A percentile compares a stretch with the other conserved stretches of the same genome.
Conservation (phyloP, 2,329 filamentous ascomycete genomes). For the Coniella vitis region DNA sequence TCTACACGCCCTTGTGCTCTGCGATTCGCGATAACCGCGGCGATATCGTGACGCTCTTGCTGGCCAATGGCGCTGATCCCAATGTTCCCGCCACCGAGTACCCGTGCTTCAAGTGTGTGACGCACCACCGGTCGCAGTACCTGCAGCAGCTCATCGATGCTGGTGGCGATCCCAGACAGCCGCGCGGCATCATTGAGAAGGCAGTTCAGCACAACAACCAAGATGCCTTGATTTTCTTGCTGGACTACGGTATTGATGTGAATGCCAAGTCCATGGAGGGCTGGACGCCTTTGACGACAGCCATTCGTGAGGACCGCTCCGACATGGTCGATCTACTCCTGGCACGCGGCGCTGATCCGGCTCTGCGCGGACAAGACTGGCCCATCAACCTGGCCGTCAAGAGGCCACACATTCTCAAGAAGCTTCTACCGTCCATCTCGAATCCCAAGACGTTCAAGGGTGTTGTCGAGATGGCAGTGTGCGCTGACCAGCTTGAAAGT, state of each 20-base stretch:
- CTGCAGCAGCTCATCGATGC: constrained; percentile 53
- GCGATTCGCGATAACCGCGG: constrained; percentile 59
- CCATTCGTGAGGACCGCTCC: constrained; percentile 52
- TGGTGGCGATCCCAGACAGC: constrained; percentile 50
- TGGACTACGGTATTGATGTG: constrained; percentile 52
- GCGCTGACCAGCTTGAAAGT: constrained; percentile 59
- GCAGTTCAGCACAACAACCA: constrained; percentile 56
- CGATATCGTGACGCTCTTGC: constrained; percentile 55
- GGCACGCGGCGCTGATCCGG: constrained; percentile 52
- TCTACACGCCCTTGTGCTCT: constrained; percentile 62
- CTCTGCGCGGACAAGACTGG: constrained; percentile 61
- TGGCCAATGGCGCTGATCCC: constrained; percentile 51
- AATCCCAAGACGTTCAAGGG: constrained; percentile 59
- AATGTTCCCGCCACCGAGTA: constrained; percentile 59
- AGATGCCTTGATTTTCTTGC: constrained; percentile 52
- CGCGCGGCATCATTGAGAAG: constrained; percentile 60
- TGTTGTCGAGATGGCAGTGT: constrained; percentile 60
- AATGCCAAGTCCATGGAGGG: constrained; percentile 54
- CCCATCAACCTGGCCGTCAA: constrained; percentile 63
- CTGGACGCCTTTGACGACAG: constrained; percentile 57
- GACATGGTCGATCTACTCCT: constrained; percentile 56
- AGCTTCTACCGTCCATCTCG: constrained; percentile 48
- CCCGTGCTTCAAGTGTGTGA: constrained; percentile 62
- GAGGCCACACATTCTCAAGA: constrained; percentile 52
- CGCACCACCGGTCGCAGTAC: constrained; percentile 55